Evolutionary conservation across 148 eudicot species (phyloP), one percentile per base, ranked within the genome.

Genomic region (Bassia scoparia): DNA sequence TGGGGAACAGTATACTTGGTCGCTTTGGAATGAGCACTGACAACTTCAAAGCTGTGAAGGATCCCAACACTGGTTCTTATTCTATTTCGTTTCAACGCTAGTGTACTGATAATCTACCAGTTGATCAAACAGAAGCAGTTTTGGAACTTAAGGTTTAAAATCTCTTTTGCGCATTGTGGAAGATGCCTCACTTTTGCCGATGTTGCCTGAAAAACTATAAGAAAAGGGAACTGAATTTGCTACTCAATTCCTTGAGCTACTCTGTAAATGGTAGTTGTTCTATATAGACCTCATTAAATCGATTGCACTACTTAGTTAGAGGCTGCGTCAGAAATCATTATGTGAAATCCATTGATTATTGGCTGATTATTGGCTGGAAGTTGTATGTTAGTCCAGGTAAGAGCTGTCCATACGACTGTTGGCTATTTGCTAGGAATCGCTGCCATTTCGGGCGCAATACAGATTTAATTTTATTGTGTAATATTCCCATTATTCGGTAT

Each of bases 21-120:
- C 88, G 91, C 38, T 92, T 95, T 80, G 99, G 99, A 59, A 92
- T 91, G 99, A 95, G 99, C 58, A 75, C 86, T 0, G 97, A 95
- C 88, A 95, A 95, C 81, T 95, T 95, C 74, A 92, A 95, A 87
- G 86, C 96, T 6, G 94, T 95, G 31, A 76, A 92, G 80, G 97
- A 95, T 86, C 99, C 97, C 33, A 87, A 92, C 27, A 91, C 99
- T 31, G 97, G 99, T 68, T 92, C 97, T 23, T 91, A 92, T 73
- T 89, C 99, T 4, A 72, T 95, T 73, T 83, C 88, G 44, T 91
- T 89, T 74, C 96, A 91, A 73, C 85, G 72, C 10, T 90, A 83
- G 71, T 27, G 18, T 60, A 54, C 61, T n/a, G 60, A 31, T 23
- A 30, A 5, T 16, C 74, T 21, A 18, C 55, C 55, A 43, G 52